phyloP scores from a whole-genome alignment of 148 eudicot genomes.

The Arctostaphylos glauca region DNA sequence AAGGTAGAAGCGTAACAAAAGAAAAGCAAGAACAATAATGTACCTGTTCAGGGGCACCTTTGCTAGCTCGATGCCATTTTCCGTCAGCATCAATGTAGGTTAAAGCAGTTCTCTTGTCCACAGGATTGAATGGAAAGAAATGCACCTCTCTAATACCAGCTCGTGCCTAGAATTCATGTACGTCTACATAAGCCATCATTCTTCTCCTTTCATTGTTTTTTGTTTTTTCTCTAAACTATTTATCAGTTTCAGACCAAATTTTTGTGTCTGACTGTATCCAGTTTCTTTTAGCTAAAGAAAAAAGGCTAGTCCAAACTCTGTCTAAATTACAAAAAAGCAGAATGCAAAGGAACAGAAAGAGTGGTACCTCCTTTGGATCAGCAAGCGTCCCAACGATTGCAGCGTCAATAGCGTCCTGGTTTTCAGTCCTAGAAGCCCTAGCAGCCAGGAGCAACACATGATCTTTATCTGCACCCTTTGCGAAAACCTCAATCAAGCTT shows the following conservation, averaged over 20 bases:
- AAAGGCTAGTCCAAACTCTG: background rate
- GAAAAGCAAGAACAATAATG: background rate
- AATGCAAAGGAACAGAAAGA: background rate
- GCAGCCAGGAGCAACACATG: constrained; percentile 80
- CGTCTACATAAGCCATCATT: constrained; percentile 2
- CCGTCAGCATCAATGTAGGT: constrained; percentile 65
- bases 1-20: background rate
- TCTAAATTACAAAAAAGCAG: background rate
- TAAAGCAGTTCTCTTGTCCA: constrained; percentile 82
- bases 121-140: constrained; percentile 80
- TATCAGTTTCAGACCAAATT: background rate
- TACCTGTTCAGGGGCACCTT: constrained; percentile 91
- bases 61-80: constrained; percentile 74
- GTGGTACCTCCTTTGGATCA: constrained; percentile 89
- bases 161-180: constrained; percentile 47
- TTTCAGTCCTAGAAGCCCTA: constrained; percentile 87
- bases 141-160: constrained; percentile 77
- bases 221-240: background rate
- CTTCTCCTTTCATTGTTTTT: constrained; percentile 18
- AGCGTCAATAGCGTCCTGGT: constrained; percentile 97
- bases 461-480: constrained; percentile 84
- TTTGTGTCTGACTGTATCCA: background rate
- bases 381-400: constrained; percentile 93
- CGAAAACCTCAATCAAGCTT: constrained; percentile 80
- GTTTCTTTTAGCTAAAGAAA: background rate